A percentile compares a stretch with the other conserved stretches of the same genome.
Conservation (phyloP, 2,329 filamentous ascomycete species). For the Arthrinium phaeospermum region DNA sequence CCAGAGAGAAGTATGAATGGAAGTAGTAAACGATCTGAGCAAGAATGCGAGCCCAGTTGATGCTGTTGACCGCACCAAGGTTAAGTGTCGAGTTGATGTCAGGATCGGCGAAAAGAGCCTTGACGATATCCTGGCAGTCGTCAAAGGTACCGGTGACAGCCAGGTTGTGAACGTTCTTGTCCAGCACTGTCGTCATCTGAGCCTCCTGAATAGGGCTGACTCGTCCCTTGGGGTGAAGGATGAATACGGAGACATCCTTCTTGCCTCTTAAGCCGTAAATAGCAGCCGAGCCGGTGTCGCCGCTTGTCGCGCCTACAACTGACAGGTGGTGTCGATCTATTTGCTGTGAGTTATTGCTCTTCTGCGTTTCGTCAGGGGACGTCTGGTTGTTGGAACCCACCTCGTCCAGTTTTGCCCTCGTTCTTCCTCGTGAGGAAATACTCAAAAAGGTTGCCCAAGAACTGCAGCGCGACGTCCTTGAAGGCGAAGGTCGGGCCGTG, state of each 20-base stretch:
- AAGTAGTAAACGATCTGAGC: constrained; percentile 99
- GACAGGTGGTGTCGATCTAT: constrained; percentile 79
- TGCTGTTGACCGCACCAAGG: constrained; percentile 93
- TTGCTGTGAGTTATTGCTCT: constrained; percentile 34
- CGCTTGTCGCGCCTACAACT: constrained; percentile 85
- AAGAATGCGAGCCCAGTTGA: constrained; percentile 94
- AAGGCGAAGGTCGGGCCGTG: constrained; percentile 96
- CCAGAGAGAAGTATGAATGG: constrained; percentile 87
- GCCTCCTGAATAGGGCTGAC: constrained; percentile 92
- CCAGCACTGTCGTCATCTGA: constrained; percentile 94
- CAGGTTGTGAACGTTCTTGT: constrained; percentile 91
- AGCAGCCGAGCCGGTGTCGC: constrained; percentile 90
- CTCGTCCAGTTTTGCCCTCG: constrained; percentile 65
- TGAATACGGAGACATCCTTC: constrained; percentile 96
- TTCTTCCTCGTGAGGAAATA: constrained; percentile 83
- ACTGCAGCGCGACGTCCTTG: constrained; percentile 93
- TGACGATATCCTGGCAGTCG: constrained; percentile 97
- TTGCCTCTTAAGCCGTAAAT: constrained; percentile 95
- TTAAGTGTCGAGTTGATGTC: constrained; percentile 83
- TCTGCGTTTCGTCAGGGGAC: constrained; percentile 22
- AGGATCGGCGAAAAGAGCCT: constrained; percentile 86
- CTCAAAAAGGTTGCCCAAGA: constrained; percentile 94
- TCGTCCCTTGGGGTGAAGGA: constrained; percentile 89
- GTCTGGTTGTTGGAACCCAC: constrained; percentile 38
- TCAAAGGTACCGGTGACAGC: constrained; percentile 92